phyloP scores from a whole-genome alignment of 140 eudicot species.

The Cichorium intybus region DNA sequence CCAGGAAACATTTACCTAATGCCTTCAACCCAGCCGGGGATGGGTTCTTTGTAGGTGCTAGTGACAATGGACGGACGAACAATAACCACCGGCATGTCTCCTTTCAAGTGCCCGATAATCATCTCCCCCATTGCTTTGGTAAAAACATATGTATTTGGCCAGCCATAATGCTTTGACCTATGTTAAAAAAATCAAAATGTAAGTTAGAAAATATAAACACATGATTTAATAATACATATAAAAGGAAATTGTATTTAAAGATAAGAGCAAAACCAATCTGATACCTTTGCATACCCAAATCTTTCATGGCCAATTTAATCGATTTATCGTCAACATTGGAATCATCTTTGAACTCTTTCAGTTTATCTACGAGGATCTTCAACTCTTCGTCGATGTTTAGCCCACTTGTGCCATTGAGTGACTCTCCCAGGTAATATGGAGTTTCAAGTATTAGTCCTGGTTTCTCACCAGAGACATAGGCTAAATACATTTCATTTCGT shows the following conservation, averaged over 20 bases:
- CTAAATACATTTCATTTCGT: conserved; percentile 14
- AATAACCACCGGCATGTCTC: conserved; percentile 48
- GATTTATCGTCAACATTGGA: conserved; percentile 7
- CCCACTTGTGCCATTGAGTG: conserved; percentile 25
- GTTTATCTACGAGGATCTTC: conserved; percentile 26
- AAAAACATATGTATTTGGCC: conserved; percentile 74
- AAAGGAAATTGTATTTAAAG: not conserved
- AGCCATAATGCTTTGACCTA: conserved; percentile 54
- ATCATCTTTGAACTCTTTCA: conserved; percentile 6
- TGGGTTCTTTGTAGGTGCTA: conserved; percentile 67
- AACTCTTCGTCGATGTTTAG: conserved; percentile 30
- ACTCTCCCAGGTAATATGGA: conserved; percentile 24
- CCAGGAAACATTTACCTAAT: conserved; percentile 38
- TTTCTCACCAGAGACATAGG: conserved; percentile 42
- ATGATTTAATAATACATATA: not conserved
- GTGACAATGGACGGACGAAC: conserved; percentile 74
- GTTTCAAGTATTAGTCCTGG: conserved; percentile 26
- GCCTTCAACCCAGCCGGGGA: conserved; percentile 88
- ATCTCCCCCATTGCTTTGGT: conserved; percentile 77
- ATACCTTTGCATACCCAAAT: conserved; percentile 29
- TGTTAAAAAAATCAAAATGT: too few species aligned
- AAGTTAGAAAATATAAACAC: too few species aligned
- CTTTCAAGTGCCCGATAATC: conserved; percentile 45
- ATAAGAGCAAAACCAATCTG: not conserved
- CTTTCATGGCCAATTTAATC: conserved; percentile 17